Base-by-base conservation (phyloP, 495 filamentous ascomycete species). In the Penicillium diatomitis region DNA sequence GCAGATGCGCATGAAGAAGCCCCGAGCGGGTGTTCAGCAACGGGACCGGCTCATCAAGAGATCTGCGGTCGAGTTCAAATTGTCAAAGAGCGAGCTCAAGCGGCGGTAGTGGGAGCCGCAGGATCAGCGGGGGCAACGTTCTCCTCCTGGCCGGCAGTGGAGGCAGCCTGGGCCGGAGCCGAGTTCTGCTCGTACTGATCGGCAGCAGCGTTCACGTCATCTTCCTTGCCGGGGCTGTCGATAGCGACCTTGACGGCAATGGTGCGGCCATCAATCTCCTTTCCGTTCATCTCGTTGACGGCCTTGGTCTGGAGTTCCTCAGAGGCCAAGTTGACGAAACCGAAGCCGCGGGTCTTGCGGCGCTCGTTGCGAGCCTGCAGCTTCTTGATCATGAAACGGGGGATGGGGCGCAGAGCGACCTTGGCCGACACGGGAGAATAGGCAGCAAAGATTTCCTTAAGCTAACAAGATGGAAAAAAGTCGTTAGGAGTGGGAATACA, bases 381-480 rank as follows among this genome's bases (percentile, higher is more conserved):
- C 78, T 97, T 98, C 82, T 94, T 94, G 73, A 98, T 90, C 92
- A 98, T 98, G 81, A 96, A 98, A 55, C 90, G 91, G 45, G 94
- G 94, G 59, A 98, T 98, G 36, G 92, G 92, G 41, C 92, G 90
- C 54, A 98, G 87, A 52, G 92, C 92, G 63, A 98, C 96, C 80
- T 97, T 98, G 67, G 92, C 92, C 38, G 87, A 90, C 47, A 85
- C 79, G 9, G 92, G 94, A 59, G 85, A 71, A 75, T 96, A 98
- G 45, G 79, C 87, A 49, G 72, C 70, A 73, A 98, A 98, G 64
- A 97, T 84, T 61, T 97, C 90, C 79, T 96, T 88, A 61, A 98
- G 90, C 92, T 97, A 55, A 39, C 35, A 2, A 7, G 28, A 20
- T 9, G 31, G 38, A 44, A 32, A 2, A 9, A 33, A 42, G 37